These are phyloP conservation scores for Beta vulgaris DNA, from an alignment of 148 eudicot species.

Conservation along the genomic window DNA sequence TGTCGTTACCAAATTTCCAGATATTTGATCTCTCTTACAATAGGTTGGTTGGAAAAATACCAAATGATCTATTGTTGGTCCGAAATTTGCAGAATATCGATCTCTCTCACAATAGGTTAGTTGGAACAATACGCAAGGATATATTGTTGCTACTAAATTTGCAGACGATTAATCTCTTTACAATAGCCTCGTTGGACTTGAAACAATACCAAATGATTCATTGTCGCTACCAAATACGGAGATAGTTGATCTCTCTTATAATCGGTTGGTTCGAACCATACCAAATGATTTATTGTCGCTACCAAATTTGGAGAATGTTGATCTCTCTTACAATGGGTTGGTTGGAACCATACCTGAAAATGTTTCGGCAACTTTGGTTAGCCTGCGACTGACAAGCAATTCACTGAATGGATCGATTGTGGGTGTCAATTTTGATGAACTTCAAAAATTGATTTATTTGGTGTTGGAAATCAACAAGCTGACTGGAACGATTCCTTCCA, in stretches of 20 bases:
- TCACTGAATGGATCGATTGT: slow-evolving; percentile 45
- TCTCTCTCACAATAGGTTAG: neutral
- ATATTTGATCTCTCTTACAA: slow-evolving; percentile 85
- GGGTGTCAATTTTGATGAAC: slow-evolving; percentile 30
- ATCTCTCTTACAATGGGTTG: slow-evolving; percentile 53
- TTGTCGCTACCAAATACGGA: too few relatives aligned
- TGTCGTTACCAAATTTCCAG: too few relatives aligned
- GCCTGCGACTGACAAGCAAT: slow-evolving; percentile 69
- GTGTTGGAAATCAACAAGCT: too few relatives aligned
- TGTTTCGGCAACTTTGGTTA: slow-evolving; percentile 41
- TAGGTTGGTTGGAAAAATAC: slow-evolving; percentile 40
- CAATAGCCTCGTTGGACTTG: too few relatives aligned
- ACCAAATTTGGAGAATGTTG: slow-evolving; percentile 49
- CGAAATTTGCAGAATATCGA: too few relatives aligned
- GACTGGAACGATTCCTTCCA: too few relatives aligned
- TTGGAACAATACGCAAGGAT: too few relatives aligned
- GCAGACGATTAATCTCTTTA: too few relatives aligned
- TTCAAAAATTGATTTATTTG: slow-evolving; percentile 49
- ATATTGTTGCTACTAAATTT: too few relatives aligned
- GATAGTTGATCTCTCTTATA: slow-evolving; percentile 82
- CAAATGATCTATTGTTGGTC: too few relatives aligned
- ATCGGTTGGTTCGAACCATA: slow-evolving; percentile 46
- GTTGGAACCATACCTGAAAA: slow-evolving; percentile 49
- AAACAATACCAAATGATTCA: slow-evolving; percentile 39
- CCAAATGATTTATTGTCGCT: slow-evolving; percentile 51